phyloP scores from a whole-genome alignment of 495 filamentous ascomycete genomes.

The Hypoxylon trugodes region DNA sequence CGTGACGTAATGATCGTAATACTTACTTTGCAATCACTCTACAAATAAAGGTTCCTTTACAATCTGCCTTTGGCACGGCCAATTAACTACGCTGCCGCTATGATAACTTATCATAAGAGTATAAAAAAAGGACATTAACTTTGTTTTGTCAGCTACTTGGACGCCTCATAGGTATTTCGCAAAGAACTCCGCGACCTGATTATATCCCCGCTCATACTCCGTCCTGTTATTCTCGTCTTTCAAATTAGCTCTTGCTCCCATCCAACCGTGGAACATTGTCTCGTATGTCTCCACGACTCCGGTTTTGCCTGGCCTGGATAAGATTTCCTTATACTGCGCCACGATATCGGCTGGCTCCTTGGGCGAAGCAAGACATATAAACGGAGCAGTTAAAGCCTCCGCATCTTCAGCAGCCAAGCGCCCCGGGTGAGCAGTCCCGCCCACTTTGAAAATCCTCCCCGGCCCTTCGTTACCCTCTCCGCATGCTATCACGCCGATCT shows the following conservation, averaged over 20 bases:
- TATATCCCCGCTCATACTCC: constrained; percentile 3
- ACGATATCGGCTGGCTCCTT: constrained; percentile 2
- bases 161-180: background rate
- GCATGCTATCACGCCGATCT: background rate
- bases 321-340: constrained; percentile 5
- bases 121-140: no score
- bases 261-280: constrained; percentile 7
- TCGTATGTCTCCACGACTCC: constrained; percentile 8
- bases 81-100: no score
- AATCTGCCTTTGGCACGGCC: no score
- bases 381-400: constrained; percentile 2
- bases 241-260: constrained; percentile 8
- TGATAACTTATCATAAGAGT: no score
- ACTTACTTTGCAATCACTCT: no score
- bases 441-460: background rate
- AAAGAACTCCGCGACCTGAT: constrained; percentile 6
- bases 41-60: no score
- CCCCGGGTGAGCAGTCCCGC: constrained; percentile 3
- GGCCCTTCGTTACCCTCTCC: constrained; percentile 2
- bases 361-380: constrained; percentile 8
- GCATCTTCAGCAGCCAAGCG: background rate
- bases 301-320: background rate
- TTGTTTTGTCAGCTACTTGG: no score
- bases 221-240: background rate
- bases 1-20: no score